These are phyloP conservation scores for Alternaria arbusti DNA, from an alignment of 2,329 filamentous ascomycete species.

Conservation along the genomic window DNA sequence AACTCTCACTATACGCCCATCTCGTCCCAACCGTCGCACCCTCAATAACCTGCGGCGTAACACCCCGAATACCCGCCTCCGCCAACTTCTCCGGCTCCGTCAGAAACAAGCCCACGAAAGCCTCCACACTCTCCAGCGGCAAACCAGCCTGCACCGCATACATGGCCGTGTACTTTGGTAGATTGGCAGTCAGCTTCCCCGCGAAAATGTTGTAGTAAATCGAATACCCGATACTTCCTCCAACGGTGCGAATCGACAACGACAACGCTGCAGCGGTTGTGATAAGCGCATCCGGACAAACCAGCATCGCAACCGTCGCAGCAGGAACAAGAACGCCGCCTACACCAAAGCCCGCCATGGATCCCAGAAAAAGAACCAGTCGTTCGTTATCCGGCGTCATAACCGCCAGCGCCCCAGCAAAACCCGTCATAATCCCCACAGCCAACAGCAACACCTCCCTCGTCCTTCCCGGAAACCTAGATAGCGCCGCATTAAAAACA, in stretches of 20 bases:
- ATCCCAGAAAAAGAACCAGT: constrained; percentile 36
- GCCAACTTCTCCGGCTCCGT: constrained; percentile 26
- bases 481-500: constrained; percentile 37
- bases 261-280: constrained; percentile 51
- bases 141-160: constrained; percentile 49
- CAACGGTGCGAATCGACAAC: constrained; percentile 54
- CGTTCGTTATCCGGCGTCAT: constrained; percentile 42
- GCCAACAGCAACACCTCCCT: constrained; percentile 40
- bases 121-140: constrained; percentile 42
- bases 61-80: constrained; percentile 25
- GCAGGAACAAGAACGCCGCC: constrained; percentile 47
- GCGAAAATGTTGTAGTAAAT: constrained; percentile 47
- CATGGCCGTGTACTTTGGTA: constrained; percentile 33
- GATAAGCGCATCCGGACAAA: constrained; percentile 42
- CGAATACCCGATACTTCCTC: constrained; percentile 46
- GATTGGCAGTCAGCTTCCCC: constrained; percentile 33
- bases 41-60: constrained; percentile 36
- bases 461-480: constrained; percentile 29
- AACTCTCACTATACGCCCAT: constrained; percentile 39
- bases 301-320: constrained; percentile 43
- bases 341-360: constrained; percentile 47
- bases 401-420: constrained; percentile 39
- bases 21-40: constrained; percentile 33
- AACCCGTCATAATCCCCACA: constrained; percentile 40
- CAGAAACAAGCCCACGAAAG: constrained; percentile 46